These are phyloP conservation scores for Schizochytrium sp. DNA, from an alignment of 108 stramenopile species.

Conservation along the genomic window DNA sequence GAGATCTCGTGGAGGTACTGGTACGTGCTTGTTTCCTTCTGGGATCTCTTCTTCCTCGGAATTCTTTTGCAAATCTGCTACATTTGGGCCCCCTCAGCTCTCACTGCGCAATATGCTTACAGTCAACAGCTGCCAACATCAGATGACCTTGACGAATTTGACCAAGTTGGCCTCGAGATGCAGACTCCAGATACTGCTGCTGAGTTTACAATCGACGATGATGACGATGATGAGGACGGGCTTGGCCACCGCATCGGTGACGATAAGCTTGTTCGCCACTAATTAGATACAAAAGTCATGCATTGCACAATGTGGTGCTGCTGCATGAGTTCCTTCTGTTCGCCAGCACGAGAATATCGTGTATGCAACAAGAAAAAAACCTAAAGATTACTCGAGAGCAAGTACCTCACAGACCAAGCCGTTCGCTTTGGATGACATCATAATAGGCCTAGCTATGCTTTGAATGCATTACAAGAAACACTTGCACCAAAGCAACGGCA, in stretches of 20 bases:
- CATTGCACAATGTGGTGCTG: too few species aligned
- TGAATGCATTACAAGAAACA: too few species aligned
- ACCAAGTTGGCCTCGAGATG: constrained; percentile 58
- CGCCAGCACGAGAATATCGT: background rate
- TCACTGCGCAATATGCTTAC: constrained; percentile 53
- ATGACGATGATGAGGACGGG: constrained; percentile 20
- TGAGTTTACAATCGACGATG: constrained; percentile 36
- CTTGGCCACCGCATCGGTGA: constrained; percentile 45
- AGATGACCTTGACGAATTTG: constrained; percentile 58
- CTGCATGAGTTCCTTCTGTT: too few species aligned
- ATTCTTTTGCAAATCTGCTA: constrained; percentile 54
- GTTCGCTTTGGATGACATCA: too few species aligned
- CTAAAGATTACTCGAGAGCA: background rate
- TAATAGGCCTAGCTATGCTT: too few species aligned
- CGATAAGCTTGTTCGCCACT: background rate
- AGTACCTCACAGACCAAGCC: too few species aligned
- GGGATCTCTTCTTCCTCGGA: constrained; percentile 53
- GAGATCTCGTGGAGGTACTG: constrained; percentile 35
- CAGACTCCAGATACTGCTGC: background rate
- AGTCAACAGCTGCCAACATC: constrained; percentile 58
- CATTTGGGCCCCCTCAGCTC: constrained; percentile 39
- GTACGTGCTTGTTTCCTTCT: constrained; percentile 48
- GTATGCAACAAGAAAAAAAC: background rate
- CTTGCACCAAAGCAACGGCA: too few species aligned
- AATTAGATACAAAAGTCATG: too few species aligned